Base-by-base conservation (phyloP, 164 flowering plant species). In the Stephania cephalantha region DNA sequence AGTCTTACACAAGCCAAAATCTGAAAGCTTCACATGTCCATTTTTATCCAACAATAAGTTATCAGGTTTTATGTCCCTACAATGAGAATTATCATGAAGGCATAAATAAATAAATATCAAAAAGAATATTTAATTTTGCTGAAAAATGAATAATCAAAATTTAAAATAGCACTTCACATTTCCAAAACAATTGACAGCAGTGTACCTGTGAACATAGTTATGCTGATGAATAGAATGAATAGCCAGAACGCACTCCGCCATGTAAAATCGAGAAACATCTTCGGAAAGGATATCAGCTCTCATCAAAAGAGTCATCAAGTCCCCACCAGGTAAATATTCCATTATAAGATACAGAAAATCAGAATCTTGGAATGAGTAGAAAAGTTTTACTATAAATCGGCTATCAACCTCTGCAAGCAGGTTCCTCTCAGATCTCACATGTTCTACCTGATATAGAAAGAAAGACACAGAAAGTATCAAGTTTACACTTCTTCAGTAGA, bases 251-350 rank as follows among this genome's bases (percentile, higher is more conserved):
- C 97, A 87, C 85, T 93, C 97, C 50, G 92, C 98, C 68, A 93
- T 85, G 79, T 93, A 93, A 85, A 93, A 93, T 66, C 91, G 87
- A 29, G 97, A 87, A 81, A 90, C 92, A 82, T 89, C 90, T 81
- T 91, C 98, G 46, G 93, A 87, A 74, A 93, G 92, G 79, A 86
- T 73, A 79, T 91, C 91, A 81, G 88, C 90, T 79, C 95, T 91
- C 97, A 93, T 91, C 75, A 93, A 76, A 70, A 91, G 85, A 68
- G 95, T 90, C 97, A 93, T 91, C 71, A 93, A 87, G 83, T 93
- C 98, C 78, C 98, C 98, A 77, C 98, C 98, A 78, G 98, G 98
- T 81, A 93, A 82, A 86, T 93, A 93, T 84, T 93, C 98, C 98
- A 91, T 93, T 77, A 93, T 93, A 71, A 93, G 97, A 82, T 93